Conservation (phyloP, 768 basidiomycete species). For the Cyathus striatus region DNA sequence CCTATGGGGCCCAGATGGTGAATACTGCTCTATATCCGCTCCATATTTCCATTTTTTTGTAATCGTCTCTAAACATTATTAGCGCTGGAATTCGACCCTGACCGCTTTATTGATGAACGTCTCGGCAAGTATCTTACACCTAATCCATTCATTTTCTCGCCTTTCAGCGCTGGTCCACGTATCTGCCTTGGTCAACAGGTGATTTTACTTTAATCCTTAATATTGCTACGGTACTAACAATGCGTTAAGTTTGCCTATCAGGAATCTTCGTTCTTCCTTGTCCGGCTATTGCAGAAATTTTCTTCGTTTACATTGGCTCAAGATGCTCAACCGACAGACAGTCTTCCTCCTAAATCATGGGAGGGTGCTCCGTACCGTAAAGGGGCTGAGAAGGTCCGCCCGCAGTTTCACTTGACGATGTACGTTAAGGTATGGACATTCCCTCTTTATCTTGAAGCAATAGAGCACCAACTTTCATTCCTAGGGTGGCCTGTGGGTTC, state of each 20-base stretch:
- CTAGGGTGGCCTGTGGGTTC: slow-evolving; percentile 19
- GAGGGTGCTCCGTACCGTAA: slow-evolving; percentile 20
- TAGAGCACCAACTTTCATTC: neutral
- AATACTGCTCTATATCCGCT: neutral
- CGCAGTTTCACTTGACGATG: slow-evolving; percentile 31
- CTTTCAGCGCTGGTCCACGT: slow-evolving; percentile 65
- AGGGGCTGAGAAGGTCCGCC: slow-evolving; percentile 33
- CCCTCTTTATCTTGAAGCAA: neutral
- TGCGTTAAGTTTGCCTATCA: slow-evolving; percentile 58
- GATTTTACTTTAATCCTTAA: neutral
- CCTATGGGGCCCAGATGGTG: slow-evolving; percentile 59
- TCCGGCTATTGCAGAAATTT: slow-evolving; percentile 47
- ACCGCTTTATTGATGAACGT: slow-evolving; percentile 58
- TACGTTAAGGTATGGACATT: slow-evolving; percentile 35
- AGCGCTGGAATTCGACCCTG: slow-evolving; percentile 58
- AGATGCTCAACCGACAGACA: slow-evolving; percentile 27
- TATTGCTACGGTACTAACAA: no score
- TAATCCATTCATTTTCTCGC: slow-evolving; percentile 66
- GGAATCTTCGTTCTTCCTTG: slow-evolving; percentile 48
- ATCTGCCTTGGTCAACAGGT: slow-evolving; percentile 49
- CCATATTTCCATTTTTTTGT: no score
- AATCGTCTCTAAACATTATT: neutral
- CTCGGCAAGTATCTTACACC: slow-evolving; percentile 44
- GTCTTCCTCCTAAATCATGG: slow-evolving; percentile 22
- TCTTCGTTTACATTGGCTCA: slow-evolving; percentile 32